These are phyloP conservation scores for Penicillium capsulatum DNA, from an alignment of 2,329 filamentous ascomycete species.

Conservation along the genomic window DNA sequence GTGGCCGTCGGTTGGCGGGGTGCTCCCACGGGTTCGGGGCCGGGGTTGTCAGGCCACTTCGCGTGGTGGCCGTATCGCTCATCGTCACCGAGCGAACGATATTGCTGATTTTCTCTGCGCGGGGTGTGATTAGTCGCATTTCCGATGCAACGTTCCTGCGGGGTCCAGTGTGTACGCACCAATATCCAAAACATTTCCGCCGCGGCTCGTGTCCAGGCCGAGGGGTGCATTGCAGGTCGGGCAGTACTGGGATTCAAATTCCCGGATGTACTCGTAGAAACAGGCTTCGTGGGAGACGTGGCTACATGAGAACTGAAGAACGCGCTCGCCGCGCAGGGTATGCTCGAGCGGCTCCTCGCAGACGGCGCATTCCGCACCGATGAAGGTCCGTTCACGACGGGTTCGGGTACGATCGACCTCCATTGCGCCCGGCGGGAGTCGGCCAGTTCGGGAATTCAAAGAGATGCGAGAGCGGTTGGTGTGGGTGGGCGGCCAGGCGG, in stretches of 20 bases:
- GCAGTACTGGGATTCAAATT: slow-evolving; percentile 90
- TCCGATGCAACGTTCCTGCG: slow-evolving; percentile 5
- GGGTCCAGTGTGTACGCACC: slow-evolving; percentile 52
- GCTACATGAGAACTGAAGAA: slow-evolving; percentile 92
- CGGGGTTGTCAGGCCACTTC: slow-evolving; percentile 54
- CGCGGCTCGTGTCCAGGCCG: slow-evolving; percentile 85
- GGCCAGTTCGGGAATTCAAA: slow-evolving; percentile 37
- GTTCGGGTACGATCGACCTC: slow-evolving; percentile 72
- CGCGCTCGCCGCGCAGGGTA: slow-evolving; percentile 86
- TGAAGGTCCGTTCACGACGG: slow-evolving; percentile 87
- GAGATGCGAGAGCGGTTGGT: slow-evolving; percentile 34
- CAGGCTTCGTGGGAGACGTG: slow-evolving; percentile 97
- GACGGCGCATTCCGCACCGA: slow-evolving; percentile 89
- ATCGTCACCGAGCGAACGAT: slow-evolving; percentile 79
- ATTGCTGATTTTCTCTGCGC: slow-evolving; percentile 84
- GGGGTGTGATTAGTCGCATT: neutral
- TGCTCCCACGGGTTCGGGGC: slow-evolving; percentile 59
- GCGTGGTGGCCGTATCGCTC: slow-evolving; percentile 54
- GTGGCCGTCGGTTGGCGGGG: slow-evolving; percentile 29
- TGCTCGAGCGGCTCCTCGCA: slow-evolving; percentile 97
- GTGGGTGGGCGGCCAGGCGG: slow-evolving; percentile 17
- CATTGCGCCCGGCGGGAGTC: slow-evolving; percentile 61
- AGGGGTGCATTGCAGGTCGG: slow-evolving; percentile 89
- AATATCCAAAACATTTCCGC: slow-evolving; percentile 87
- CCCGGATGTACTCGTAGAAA: slow-evolving; percentile 97